A percentile compares a stretch with the other conserved stretches of the same genome.
phyloP scores from a whole-genome alignment of 441 rosid species.

The Bocquillonia castaneifolia region DNA sequence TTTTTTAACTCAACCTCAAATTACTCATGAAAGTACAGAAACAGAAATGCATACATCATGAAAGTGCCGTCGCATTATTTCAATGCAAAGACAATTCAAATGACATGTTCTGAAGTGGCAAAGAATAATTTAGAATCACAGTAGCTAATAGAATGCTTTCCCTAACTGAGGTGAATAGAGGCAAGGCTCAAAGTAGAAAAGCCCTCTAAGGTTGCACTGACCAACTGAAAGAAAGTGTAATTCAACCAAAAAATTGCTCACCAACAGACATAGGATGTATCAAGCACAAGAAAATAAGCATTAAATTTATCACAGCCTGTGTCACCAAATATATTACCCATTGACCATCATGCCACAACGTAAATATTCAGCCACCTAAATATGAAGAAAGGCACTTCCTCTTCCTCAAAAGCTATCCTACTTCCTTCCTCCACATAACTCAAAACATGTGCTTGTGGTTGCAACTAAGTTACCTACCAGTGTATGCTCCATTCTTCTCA shows the following conservation, averaged over 20 bases:
- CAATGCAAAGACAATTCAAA: not conserved
- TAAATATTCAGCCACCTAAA: not conserved
- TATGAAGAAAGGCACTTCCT: not conserved
- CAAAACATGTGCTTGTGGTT: not conserved
- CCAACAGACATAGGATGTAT: not conserved
- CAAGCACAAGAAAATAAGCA: not conserved
- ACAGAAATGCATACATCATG: not conserved
- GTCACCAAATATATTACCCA: not conserved
- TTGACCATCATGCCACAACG: not conserved
- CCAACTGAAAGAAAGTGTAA: not conserved
- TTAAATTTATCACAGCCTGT: not conserved
- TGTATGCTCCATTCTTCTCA: slow-evolving; percentile 76
- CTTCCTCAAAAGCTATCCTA: not conserved
- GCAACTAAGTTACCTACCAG: slow-evolving; percentile 61
- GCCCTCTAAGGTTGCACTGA: not conserved
- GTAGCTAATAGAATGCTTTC: not conserved
- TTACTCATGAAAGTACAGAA: not conserved
- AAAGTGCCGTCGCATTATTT: not conserved
- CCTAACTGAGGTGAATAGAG: not conserved
- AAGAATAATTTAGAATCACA: not conserved
- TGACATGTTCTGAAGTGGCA: not conserved
- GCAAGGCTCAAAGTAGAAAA: not conserved
- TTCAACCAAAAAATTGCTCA: not conserved
- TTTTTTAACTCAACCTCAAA: not conserved
- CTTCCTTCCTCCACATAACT: not conserved